Evolutionary conservation across 257 asterid species (phyloP).

Genomic region (Leonotis leonurus): DNA sequence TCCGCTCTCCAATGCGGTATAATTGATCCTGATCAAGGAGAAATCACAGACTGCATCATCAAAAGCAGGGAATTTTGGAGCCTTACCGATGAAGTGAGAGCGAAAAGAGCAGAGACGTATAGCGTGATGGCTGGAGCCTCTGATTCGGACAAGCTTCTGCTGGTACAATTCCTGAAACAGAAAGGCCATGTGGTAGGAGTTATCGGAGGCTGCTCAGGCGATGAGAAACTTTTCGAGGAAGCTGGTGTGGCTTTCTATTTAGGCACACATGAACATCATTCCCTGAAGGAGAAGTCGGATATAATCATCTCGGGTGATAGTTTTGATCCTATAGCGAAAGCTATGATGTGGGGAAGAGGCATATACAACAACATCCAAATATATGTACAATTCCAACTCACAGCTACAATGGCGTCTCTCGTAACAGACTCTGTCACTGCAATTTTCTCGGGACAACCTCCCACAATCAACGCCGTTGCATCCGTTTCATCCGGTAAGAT

Average conservation of each 20-base stretch:
- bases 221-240: background rate
- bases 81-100: background rate
- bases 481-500: constrained; percentile 9
- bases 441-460: constrained; percentile 8
- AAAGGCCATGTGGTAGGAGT: constrained; percentile 8
- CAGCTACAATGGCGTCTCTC: constrained; percentile 8
- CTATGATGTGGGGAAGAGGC: constrained; percentile 16
- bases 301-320: constrained; percentile 3
- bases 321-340: constrained; percentile 3
- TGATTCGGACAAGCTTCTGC: background rate
- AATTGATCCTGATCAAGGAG: background rate
- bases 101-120: background rate
- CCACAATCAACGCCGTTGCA: constrained; percentile 3
- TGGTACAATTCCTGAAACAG: constrained; percentile 5
- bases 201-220: constrained; percentile 12
- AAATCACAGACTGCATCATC: background rate
- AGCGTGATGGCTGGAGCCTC: constrained; percentile 3
- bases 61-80: background rate
- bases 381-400: constrained; percentile 9
- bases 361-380: constrained; percentile 14
- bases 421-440: background rate
- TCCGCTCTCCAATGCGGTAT: background rate
- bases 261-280: background rate
- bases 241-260: constrained; percentile 5
- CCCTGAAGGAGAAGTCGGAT: constrained; percentile 1